A percentile compares a stretch with the other conserved stretches of the same genome.
Conservation (phyloP, 129 eudicot species). For the Helianthus tuberosus region DNA sequence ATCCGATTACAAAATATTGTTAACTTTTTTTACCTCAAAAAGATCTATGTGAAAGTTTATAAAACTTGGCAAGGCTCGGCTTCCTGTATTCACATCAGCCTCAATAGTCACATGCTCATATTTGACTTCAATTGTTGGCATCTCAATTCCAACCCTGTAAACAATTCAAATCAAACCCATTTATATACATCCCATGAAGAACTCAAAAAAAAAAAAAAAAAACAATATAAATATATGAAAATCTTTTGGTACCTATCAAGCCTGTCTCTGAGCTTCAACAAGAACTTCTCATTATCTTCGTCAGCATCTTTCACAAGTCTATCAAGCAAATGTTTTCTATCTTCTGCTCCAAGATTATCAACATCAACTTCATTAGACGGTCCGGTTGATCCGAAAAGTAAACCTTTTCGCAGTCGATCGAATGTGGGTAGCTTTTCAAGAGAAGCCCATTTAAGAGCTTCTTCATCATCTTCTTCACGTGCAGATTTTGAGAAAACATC, state of each 20-base stretch:
- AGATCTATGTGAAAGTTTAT: constrained; percentile 48
- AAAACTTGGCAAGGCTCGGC: constrained; percentile 74
- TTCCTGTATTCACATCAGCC: constrained; percentile 71
- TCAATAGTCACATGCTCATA: constrained; percentile 64
- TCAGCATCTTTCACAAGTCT: constrained; percentile 60
- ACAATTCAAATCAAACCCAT: constrained; percentile 14
- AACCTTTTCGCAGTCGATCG: constrained; percentile 69
- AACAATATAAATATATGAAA: neutral
- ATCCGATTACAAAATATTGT: neutral
- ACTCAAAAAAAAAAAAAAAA: neutral
- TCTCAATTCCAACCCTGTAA: constrained; percentile 74
- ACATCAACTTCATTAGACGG: constrained; percentile 55
- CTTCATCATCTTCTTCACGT: constrained; percentile 75
- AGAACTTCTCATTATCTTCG: constrained; percentile 75
- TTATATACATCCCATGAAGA: neutral
- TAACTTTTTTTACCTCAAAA: constrained; percentile 46
- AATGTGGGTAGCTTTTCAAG: constrained; percentile 81
- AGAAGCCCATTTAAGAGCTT: constrained; percentile 86
- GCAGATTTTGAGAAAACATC: constrained; percentile 56
- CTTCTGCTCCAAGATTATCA: constrained; percentile 50
- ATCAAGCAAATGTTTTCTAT: constrained; percentile 52
- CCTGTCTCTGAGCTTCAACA: constrained; percentile 56
- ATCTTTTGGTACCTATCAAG: constrained; percentile 46
- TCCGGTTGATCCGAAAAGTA: constrained; percentile 57
- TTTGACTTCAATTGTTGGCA: constrained; percentile 83